Evolutionary conservation across 2,329 filamentous ascomycete genomes (phyloP), one percentile per base, ranked within the genome.

Genomic region (Tolypocladium pustulatum): DNA sequence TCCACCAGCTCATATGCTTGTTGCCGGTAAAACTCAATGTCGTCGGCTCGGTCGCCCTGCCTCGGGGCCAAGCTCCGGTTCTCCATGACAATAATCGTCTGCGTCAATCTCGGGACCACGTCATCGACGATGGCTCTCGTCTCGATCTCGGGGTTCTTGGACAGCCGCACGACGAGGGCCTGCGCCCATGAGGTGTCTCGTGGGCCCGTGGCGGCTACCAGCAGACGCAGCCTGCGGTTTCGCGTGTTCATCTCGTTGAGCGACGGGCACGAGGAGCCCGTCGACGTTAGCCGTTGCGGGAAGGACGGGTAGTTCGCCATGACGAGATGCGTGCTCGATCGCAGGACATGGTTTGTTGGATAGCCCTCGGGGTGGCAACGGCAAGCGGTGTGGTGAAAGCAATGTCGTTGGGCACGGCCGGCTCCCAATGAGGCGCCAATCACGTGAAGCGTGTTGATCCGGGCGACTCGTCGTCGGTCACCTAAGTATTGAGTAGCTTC

Each of bases 1-100:
- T 90, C 83, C 63, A 91, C 90, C 61, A 95, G 74, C 63, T 90
- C 87, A 64, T 78, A 83, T 4, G 78, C 84, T 62, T 78, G 81
- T 57, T 74, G 73, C 32, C 68, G 67, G 59, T 78, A 80, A 55
- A 76, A 77, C 62, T 85, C 81, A 64, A 82, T 73, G 32, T 81
- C 80, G 57, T 78, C 76, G 9, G 73, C 72, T 30, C 67, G 65
- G 54, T 71, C 63, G 55, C 67, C 68, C 57, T 69, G 68, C 25
- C 70, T 69, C 7, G 63, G 62, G 6, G 66, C 63, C 30, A 74
- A 66, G 58, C 74, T 76, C 53, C 76, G 75, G 65, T 87, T 87
- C 66, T 80, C 79, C 67, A 84, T 78, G 7, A 81, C 79, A 20
- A 83, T 78, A 46, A 85, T 81, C 60, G 84, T 85, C 66, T 88